Evolutionary conservation across 2,329 filamentous ascomycete species (phyloP).

Genomic region (Conoideocrella luteorostrata): DNA sequence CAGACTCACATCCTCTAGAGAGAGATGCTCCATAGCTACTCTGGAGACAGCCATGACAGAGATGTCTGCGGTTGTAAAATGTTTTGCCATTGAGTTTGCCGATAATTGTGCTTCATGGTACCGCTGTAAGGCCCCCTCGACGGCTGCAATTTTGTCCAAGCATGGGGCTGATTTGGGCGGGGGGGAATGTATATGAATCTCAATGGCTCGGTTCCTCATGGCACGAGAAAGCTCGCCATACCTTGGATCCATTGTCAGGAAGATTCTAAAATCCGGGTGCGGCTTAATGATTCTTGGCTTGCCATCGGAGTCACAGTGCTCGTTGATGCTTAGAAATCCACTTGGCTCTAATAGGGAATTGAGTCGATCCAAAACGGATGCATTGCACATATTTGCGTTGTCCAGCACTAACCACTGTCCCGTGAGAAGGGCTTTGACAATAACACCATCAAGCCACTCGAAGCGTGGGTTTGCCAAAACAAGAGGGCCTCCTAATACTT

Average conservation of each 20-base stretch:
- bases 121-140: constrained; percentile 45
- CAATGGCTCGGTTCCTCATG: constrained; percentile 91
- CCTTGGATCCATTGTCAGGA: constrained; percentile 85
- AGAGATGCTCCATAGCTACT: constrained; percentile 40
- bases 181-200: constrained; percentile 65
- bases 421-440: constrained; percentile 78
- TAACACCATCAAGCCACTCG: constrained; percentile 91
- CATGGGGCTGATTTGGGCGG: constrained; percentile 26
- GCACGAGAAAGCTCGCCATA: constrained; percentile 92
- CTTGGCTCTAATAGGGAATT: constrained; percentile 92
- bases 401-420: constrained; percentile 93
- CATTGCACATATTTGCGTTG: constrained; percentile 94
- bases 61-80: constrained; percentile 17
- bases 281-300: constrained; percentile 73
- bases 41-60: constrained; percentile 27
- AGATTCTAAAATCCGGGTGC: constrained; percentile 83
- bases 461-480: constrained; percentile 71
- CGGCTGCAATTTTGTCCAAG: constrained; percentile 34
- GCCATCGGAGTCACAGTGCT: constrained; percentile 79
- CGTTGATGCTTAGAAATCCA: constrained; percentile 83
- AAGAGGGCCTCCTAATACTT: constrained; percentile 45
- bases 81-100: constrained; percentile 19
- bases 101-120: constrained; percentile 33
- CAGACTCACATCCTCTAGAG: constrained; percentile 37
- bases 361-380: constrained; percentile 86